Base-by-base conservation (phyloP, 2,329 filamentous ascomycete species). In the Scedosporium dehoogii region DNA sequence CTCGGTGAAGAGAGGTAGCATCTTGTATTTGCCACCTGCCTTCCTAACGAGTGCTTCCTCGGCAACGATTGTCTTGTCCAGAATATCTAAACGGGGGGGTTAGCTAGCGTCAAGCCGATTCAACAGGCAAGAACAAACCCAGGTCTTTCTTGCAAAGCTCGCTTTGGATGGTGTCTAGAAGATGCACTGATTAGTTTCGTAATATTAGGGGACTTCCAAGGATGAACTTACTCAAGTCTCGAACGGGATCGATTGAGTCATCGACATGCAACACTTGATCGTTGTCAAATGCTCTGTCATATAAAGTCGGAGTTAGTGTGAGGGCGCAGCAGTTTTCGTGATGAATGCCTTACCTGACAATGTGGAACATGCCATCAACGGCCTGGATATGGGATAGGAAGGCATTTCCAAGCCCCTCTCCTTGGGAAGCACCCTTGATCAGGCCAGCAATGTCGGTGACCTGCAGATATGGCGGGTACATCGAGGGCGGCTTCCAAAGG, bases 311-410 rank as follows among this genome's bases (percentile, higher is more conserved):
- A 33, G 29, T 33, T 6, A 33, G 29, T 33, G 29, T 33, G 29
- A 33, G 10, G 29, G 29, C 6, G 12, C 51, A 9, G 18, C 9
- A 14, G 21, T 38, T 56, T 14, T n/a, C n/a, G 23, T 14, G 21
- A 56, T 21, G 21, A 12, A 46, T 16, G 23, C 38, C 25, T 1
- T 69, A 74, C 73, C 75, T 72, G 46, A 78, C 76, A 66, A 78
- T 73, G 64, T 78, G 76, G 66, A 73, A 78, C 69, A 78, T 77
- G 66, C 76, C 76, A 48, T 78, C 76, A 2, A 78, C 76, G 1
- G 76, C 76, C 63, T 78, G 76, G 38, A 78, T 78, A 64, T 78
- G 76, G 14, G 75, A 77, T 14, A 78, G 64, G 66, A 78, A 78
- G 2, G 75, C 75, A 65, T 78, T 78, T 65, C 76, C 76, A 25